Percentiles rank a stretch among this genome's conserved stretches.
Evolutionary conservation across 495 filamentous ascomycete genomes (phyloP).

Genomic region (Hypoxylon trugodes): DNA sequence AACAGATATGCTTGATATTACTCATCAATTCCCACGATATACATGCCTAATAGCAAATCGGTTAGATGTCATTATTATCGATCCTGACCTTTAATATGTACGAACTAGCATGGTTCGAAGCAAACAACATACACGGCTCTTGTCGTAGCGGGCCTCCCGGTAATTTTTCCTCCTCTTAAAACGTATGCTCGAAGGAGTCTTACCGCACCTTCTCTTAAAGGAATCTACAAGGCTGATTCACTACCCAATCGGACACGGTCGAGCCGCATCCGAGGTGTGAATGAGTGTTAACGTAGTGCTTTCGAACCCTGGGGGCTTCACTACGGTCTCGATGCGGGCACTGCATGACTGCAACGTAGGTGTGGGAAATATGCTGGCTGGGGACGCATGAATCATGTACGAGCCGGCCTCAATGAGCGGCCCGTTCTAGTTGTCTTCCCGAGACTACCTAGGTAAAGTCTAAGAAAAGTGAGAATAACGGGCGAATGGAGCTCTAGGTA

Average conservation of each 20-base stretch:
- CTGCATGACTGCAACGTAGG: background rate
- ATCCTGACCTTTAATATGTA: conserved; percentile 1
- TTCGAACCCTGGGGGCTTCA: background rate
- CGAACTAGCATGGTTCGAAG: background rate
- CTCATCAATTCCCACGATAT: background rate
- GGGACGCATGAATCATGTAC: background rate
- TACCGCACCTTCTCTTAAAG: conserved; percentile 1
- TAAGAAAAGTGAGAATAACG: no score
- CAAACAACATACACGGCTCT: background rate
- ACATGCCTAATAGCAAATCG: background rate
- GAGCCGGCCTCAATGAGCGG: background rate
- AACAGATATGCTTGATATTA: background rate
- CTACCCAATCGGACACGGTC: background rate
- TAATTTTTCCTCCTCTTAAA: background rate
- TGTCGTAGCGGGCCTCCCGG: background rate
- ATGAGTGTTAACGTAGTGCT: background rate
- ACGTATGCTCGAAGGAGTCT: conserved; percentile 1
- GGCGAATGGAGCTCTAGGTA: no score
- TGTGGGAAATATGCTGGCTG: background rate
- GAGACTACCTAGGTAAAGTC: no score
- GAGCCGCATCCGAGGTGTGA: background rate
- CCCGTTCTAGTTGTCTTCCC: no score
- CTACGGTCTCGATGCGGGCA: background rate
- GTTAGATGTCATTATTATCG: conserved; percentile 5
- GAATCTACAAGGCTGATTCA: conserved; percentile 7